Evolutionary conservation across 192 early-diverging fungal species (phyloP), one percentile per base, ranked within the genome.

Genomic region (Oehlia diaphana): DNA sequence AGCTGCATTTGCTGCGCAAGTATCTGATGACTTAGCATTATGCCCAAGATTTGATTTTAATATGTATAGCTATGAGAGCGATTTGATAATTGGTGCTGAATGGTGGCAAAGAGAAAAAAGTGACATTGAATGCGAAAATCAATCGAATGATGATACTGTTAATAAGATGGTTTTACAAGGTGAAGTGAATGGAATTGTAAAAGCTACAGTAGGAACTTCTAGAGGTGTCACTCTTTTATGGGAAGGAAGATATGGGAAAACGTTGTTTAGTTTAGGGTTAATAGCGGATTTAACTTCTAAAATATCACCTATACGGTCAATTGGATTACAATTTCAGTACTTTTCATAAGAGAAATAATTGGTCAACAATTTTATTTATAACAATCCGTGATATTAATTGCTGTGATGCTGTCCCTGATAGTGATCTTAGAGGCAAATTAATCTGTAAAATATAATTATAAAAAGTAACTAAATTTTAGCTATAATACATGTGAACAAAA

Each of bases 21-120:
- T 98, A 28, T 88, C 89, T 37, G 87, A 88, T 4, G 87, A 90
- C 37, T 77, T 95, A 49, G 90, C 88, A 14, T 86, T 96, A 69
- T 90, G 95, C 47, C 92, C 94, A 2, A 88, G 94, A 26, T 99
- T 96, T 84, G 92, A 96, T 72, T 94, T 97, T 82, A 97, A 96
- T 69, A 89, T 94, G 12, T 98, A 96, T 82, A 94, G 92, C 70
- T 95, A 97, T 68, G 93, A 95, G 44, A 94, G 94, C 35, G 96
- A 99, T 85, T 83, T 99, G 33, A 89, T 91, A 1, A 83, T 94
- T 14, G 98, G 96, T n/a, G 83, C 94, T 3, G 96, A 97, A 77
- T 97, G 89, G 93, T 93, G 85, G 74, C 82, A 82, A 42, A 81
- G 84, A 50, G 83, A 84, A 35, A 71, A 83, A 13, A 84, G 80